phyloP scores from a whole-genome alignment of 345 rosid genomes.

The Euphorbia tirucalli region DNA sequence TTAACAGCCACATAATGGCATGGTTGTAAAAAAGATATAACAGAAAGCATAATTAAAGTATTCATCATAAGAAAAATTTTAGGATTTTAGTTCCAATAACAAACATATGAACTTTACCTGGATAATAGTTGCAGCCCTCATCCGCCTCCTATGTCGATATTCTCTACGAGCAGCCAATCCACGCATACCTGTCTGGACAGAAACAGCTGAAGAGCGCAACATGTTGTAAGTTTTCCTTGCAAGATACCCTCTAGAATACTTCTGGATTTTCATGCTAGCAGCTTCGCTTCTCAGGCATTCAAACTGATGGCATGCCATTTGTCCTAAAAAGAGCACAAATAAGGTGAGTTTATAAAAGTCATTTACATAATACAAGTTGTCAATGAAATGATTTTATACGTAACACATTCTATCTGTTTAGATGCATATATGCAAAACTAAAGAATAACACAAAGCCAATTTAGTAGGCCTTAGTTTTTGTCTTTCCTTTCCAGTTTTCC shows the following conservation, averaged over 20 bases:
- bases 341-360: neutral
- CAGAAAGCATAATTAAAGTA: conserved; percentile 1
- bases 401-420: conserved; percentile 8
- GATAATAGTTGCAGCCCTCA: conserved; percentile 63
- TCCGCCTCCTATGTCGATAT: conserved; percentile 60
- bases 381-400: conserved; percentile 1
- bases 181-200: conserved; percentile 78
- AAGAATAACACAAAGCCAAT: neutral
- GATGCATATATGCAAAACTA: conserved; percentile 8
- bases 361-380: neutral
- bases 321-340: conserved; percentile 47
- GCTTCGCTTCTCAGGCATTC: conserved; percentile 73
- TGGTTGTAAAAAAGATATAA: neutral
- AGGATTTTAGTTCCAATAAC: neutral
- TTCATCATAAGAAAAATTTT: neutral
- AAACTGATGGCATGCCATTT: conserved; percentile 58
- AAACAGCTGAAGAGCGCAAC: conserved; percentile 51
- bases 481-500: no score
- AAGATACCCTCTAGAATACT: conserved; percentile 61
- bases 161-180: conserved; percentile 88
- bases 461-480: no score
- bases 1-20: neutral
- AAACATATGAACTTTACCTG: conserved; percentile 47
- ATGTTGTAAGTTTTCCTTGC: conserved; percentile 66
- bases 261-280: conserved; percentile 78